A percentile compares a stretch with the other conserved stretches of the same genome.
Evolutionary conservation across 352 stramenopile species (phyloP).

Genomic region (Phytophthora pini): DNA sequence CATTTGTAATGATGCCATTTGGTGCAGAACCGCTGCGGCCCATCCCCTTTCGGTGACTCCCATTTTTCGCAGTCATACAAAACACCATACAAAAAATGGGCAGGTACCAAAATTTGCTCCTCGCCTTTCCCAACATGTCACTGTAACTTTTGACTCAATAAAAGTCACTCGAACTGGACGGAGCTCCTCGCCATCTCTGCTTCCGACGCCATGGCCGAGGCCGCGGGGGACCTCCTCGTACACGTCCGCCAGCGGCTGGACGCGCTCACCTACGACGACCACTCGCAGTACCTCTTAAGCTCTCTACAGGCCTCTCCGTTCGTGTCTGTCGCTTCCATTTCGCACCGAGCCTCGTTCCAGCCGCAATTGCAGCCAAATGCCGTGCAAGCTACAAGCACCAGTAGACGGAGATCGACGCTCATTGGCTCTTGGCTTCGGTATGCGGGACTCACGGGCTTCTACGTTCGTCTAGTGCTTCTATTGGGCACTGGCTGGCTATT

Average conservation of each 20-base stretch:
- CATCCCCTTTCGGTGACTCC: slow-evolving; percentile 10
- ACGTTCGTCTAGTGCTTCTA: slow-evolving; percentile 50
- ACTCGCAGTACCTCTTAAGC: slow-evolving; percentile 51
- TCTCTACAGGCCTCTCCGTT: slow-evolving; percentile 41
- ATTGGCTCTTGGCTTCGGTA: slow-evolving; percentile 30
- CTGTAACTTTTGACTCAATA: not conserved
- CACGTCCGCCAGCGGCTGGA: slow-evolving; percentile 63
- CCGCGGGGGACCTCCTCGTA: slow-evolving; percentile 38
- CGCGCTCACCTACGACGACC: slow-evolving; percentile 55
- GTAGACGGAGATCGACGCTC: slow-evolving; percentile 21
- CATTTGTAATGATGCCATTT: slow-evolving; percentile 9
- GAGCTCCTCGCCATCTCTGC: slow-evolving; percentile 1
- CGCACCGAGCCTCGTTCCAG: slow-evolving; percentile 8
- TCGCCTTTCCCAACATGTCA: slow-evolving; percentile 19
- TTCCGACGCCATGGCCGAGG: slow-evolving; percentile 31
- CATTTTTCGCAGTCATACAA: slow-evolving; percentile 2
- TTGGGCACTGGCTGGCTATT: slow-evolving; percentile 58
- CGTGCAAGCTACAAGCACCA: slow-evolving; percentile 22
- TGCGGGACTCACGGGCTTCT: slow-evolving; percentile 55
- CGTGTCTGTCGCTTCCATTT: slow-evolving; percentile 18
- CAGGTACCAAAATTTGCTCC: slow-evolving; percentile 6
- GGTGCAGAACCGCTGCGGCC: not conserved
- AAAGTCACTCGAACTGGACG: slow-evolving; percentile 1
- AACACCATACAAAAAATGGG: slow-evolving; percentile 1
- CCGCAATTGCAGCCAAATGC: not conserved